Evolutionary conservation across 345 rosid species (phyloP).

Genomic region (Citrus reticulata): DNA sequence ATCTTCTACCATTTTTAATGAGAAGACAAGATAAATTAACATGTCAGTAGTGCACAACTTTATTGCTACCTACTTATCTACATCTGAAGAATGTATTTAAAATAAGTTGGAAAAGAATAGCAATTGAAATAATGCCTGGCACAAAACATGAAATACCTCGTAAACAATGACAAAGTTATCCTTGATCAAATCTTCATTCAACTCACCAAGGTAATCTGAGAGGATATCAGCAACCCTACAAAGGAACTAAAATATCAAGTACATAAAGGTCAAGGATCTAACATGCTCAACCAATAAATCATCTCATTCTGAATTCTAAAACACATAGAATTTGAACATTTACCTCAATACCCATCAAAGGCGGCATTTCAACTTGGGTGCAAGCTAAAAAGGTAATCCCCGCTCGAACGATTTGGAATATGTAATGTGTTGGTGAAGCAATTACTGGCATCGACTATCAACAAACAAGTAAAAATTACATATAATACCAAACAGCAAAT

Average conservation of each 20-base stretch:
- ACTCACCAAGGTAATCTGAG: constrained; percentile 85
- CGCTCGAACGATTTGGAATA: constrained; percentile 81
- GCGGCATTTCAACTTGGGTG: constrained; percentile 97
- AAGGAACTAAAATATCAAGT: constrained; percentile 57
- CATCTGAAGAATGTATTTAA: not conserved
- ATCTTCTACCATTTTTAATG: not conserved
- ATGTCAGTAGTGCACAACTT: not conserved
- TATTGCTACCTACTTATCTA: not conserved
- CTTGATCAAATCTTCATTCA: constrained; percentile 87
- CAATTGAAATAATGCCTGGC: not conserved
- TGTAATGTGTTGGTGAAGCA: constrained; percentile 95
- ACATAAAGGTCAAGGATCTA: constrained; percentile 17
- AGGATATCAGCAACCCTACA: constrained; percentile 91
- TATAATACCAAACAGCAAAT: not conserved
- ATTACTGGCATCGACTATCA: constrained; percentile 68
- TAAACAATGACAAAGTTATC: constrained; percentile 95
- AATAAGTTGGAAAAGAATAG: not conserved
- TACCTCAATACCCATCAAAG: constrained; percentile 97
- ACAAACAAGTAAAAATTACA: not conserved
- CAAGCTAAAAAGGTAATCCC: constrained; percentile 93
- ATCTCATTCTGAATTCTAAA: constrained; percentile 6
- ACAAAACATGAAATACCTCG: constrained; percentile 54
- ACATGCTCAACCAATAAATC: constrained; percentile 2
- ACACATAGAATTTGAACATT: not conserved
- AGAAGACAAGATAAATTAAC: not conserved